Conservation (phyloP, 768 basidiomycete species). For the Leucosporidium scottii region DNA sequence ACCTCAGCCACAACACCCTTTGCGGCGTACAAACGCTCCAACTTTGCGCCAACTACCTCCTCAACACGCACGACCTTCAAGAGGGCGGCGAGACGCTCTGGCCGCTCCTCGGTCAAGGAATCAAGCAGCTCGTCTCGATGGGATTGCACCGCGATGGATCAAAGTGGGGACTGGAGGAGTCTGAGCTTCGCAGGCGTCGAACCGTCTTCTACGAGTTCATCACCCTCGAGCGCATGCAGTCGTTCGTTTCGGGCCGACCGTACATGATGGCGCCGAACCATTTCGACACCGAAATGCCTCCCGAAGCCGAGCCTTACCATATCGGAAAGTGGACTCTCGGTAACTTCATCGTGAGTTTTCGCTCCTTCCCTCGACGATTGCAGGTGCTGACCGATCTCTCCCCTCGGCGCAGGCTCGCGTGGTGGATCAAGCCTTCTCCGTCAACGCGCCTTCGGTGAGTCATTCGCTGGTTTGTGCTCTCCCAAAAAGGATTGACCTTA, state of each 20-base stretch:
- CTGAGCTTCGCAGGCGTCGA: constrained; percentile 15
- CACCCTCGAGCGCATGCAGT: constrained; percentile 21
- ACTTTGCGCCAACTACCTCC: constrained; percentile 21
- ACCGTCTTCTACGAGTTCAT: constrained; percentile 23
- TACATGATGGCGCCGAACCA: background rate
- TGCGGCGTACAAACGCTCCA: constrained; percentile 49
- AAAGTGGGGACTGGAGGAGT: constrained; percentile 10
- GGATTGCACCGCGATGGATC: constrained; percentile 17
- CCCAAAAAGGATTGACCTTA: background rate
- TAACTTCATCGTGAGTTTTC: constrained; percentile 1
- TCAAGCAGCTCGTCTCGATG: background rate
- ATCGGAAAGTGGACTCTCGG: constrained; percentile 26
- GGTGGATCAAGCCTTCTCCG: constrained; percentile 25
- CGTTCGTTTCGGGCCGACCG: constrained; percentile 17
- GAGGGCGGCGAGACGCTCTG: constrained; percentile 24
- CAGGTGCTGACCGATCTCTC: background rate
- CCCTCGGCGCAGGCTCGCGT: constrained; percentile 8
- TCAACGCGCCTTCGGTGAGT: constrained; percentile 7
- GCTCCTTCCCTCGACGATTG: background rate
- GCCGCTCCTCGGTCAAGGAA: constrained; percentile 5
- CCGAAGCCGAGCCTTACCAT: constrained; percentile 6
- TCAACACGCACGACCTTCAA: constrained; percentile 20
- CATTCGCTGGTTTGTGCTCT: too few species aligned
- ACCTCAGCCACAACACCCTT: constrained; percentile 50
- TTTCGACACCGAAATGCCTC: constrained; percentile 20